phyloP scores from a whole-genome alignment of 1,139 yeast genomes.

The Hansenula lynferdii region DNA sequence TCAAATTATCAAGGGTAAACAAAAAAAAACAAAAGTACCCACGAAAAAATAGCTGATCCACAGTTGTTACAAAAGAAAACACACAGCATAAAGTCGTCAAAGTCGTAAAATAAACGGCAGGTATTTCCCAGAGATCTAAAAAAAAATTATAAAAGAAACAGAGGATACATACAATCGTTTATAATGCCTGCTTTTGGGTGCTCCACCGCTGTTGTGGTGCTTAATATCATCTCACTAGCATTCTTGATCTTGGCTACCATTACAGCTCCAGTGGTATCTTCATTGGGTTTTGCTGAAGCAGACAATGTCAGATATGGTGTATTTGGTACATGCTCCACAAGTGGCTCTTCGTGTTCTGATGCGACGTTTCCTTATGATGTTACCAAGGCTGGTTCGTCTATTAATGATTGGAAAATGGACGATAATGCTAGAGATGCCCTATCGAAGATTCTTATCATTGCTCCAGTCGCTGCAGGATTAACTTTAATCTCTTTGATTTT shows the following conservation, averaged over 20 bases:
- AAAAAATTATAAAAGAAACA: neutral
- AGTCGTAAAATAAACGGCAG: neutral
- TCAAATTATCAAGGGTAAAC: neutral
- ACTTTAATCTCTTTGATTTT: conserved; percentile 46
- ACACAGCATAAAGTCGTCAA: neutral
- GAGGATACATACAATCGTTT: neutral
- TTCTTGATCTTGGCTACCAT: conserved; percentile 49
- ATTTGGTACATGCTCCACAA: conserved; percentile 67
- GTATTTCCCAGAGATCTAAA: neutral
- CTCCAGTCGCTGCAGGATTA: conserved; percentile 78
- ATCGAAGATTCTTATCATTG: conserved; percentile 68
- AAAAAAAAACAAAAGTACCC: neutral
- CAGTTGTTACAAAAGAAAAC: conserved; percentile 1
- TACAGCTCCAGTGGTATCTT: conserved; percentile 56
- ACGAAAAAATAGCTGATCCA: no score
- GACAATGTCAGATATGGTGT: conserved; percentile 67
- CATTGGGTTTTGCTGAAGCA: conserved; percentile 44
- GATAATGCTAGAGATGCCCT: conserved; percentile 56
- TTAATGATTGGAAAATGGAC: conserved; percentile 46
- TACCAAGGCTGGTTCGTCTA: conserved; percentile 9
- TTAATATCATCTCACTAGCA: conserved; percentile 35
- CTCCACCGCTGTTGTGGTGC: conserved; percentile 25
- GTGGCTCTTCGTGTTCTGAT: conserved; percentile 41
- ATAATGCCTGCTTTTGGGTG: conserved; percentile 23
- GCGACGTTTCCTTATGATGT: conserved; percentile 33